Evolutionary conservation across 108 stramenopile genomes (phyloP).

Genomic region (Fragilariopsis cylindrus): DNA sequence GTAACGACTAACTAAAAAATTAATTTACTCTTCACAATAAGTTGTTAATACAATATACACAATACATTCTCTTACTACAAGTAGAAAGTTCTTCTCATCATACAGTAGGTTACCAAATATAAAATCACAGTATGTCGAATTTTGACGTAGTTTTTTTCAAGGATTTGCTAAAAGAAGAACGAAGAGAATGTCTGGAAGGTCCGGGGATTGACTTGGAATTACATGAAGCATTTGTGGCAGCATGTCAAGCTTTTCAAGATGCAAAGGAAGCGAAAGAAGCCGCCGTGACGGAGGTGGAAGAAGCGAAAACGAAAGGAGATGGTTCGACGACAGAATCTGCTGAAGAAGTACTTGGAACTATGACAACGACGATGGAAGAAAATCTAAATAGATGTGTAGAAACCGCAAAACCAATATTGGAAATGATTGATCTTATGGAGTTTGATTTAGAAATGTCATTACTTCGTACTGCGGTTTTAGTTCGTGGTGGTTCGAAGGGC

Average conservation of each 20-base stretch:
- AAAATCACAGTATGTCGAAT: slow-evolving; percentile 31
- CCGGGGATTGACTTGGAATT: slow-evolving; percentile 37
- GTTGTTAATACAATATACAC: too few species aligned
- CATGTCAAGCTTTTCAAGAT: slow-evolving; percentile 37
- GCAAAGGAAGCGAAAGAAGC: slow-evolving; percentile 41
- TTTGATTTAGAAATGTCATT: slow-evolving; percentile 45
- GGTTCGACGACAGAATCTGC: slow-evolving; percentile 21
- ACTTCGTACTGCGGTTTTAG: slow-evolving; percentile 33
- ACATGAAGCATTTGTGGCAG: slow-evolving; percentile 37
- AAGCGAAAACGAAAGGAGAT: not conserved
- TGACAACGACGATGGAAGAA: slow-evolving; percentile 30
- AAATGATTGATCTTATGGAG: slow-evolving; percentile 29
- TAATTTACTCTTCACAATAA: too few species aligned
- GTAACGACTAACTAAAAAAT: too few species aligned
- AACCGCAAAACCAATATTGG: slow-evolving; percentile 39
- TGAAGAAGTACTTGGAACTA: slow-evolving; percentile 24
- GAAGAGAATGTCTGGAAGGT: slow-evolving; percentile 35
- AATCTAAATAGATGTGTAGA: slow-evolving; percentile 27
- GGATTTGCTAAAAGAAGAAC: slow-evolving; percentile 37
- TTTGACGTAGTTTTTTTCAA: slow-evolving; percentile 45
- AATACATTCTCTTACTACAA: too few species aligned
- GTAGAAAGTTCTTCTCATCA: too few species aligned
- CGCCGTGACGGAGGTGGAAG: slow-evolving; percentile 26
- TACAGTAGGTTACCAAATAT: too few species aligned
- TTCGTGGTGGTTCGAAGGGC: slow-evolving; percentile 37